A percentile compares a stretch with the other conserved stretches of the same genome.
phyloP scores from a whole-genome alignment of 352 stramenopile genomes.

The Phytophthora sp. region DNA sequence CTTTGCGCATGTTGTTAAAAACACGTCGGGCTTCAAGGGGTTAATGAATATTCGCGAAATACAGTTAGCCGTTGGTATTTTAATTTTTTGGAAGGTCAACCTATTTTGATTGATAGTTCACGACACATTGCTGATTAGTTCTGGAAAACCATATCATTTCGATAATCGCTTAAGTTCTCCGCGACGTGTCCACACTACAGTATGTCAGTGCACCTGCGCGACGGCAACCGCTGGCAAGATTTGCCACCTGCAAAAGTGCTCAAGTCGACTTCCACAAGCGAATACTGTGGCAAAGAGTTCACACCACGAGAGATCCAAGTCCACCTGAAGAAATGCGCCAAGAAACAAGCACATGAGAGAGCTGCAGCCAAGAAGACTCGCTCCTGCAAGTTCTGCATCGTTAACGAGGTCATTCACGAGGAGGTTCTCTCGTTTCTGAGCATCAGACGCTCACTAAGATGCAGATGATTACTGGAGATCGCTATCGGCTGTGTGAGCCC shows the following conservation, averaged over 20 bases:
- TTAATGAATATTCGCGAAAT: no score
- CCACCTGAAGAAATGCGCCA: conserved; percentile 27
- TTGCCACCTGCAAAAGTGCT: background rate
- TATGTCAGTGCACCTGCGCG: no score
- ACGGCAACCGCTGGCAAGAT: no score
- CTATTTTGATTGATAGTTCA: no score
- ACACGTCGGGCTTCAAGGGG: no score
- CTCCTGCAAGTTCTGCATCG: conserved; percentile 26
- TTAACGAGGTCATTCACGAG: conserved; percentile 21
- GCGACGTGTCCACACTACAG: no score
- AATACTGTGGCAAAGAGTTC: conserved; percentile 26
- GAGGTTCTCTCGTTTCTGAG: conserved; percentile 23
- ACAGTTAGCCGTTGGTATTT: no score
- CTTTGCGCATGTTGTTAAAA: no score
- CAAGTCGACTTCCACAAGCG: conserved; percentile 14
- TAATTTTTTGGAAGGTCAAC: no score
- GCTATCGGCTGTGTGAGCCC: conserved; percentile 20
- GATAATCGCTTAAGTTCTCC: no score
- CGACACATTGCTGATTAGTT: no score
- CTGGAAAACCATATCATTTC: no score
- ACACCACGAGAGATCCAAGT: conserved; percentile 19
- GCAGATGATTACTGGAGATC: conserved; percentile 32
- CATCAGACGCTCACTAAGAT: conserved; percentile 41
- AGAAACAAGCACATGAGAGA: conserved; percentile 9
- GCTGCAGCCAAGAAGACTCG: conserved; percentile 12